These are phyloP conservation scores for Trichopus zeylanicus DNA, from an alignment of 116 monocot genomes.

Conservation along the genomic window DNA sequence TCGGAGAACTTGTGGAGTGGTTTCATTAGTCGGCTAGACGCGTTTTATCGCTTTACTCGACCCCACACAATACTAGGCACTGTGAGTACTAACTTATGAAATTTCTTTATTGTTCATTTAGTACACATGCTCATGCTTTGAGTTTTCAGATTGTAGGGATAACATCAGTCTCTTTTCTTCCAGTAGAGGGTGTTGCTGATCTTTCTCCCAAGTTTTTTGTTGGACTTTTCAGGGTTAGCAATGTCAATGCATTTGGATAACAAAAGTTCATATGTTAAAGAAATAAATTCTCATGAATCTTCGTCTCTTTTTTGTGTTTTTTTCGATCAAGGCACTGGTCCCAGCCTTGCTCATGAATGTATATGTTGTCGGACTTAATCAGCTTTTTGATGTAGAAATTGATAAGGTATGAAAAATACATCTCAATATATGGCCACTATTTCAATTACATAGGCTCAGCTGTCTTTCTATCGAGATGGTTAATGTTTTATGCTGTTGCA, in stretches of 20 bases:
- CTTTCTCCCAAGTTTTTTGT: slow-evolving; percentile 17
- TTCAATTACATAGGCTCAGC: background rate
- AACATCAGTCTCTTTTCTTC: slow-evolving; percentile 17
- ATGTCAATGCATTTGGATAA: background rate
- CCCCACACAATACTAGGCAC: slow-evolving; percentile 11
- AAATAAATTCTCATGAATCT: background rate
- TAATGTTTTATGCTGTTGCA: background rate
- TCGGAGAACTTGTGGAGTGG: background rate
- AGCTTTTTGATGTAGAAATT: slow-evolving; percentile 35
- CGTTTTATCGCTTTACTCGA: slow-evolving; percentile 8
- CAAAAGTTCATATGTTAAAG: background rate
- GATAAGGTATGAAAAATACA: slow-evolving; percentile 17
- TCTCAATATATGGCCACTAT: too few relatives aligned
- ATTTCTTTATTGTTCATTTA: background rate
- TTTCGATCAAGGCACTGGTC: slow-evolving; percentile 6
- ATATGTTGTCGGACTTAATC: slow-evolving; percentile 12
- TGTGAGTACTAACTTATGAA: background rate
- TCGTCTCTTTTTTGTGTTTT: background rate
- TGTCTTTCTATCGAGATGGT: too few relatives aligned
- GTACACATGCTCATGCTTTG: background rate
- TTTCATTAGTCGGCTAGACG: slow-evolving; percentile 6
- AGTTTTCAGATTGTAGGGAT: slow-evolving; percentile 8
- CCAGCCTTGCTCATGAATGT: slow-evolving; percentile 9
- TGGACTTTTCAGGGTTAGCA: slow-evolving; percentile 8
- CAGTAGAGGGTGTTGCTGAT: slow-evolving; percentile 16